Evolutionary conservation across 2,329 filamentous ascomycete genomes (phyloP).

Genomic region (Balansia obtecta): DNA sequence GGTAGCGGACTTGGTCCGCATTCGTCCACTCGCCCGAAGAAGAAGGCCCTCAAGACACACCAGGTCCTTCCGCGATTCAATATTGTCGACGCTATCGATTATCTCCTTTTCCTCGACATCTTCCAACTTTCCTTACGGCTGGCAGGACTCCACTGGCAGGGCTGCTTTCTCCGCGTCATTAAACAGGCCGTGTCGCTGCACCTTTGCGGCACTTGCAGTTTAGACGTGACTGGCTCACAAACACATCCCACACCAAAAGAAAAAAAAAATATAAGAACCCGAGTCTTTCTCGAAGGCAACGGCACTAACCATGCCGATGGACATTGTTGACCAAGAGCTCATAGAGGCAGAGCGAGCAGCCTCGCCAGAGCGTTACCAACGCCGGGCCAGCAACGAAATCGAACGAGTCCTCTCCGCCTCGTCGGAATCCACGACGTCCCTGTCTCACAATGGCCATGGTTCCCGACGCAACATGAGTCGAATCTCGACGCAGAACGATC

Average conservation of each 20-base stretch:
- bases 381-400: constrained; percentile 39
- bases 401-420: constrained; percentile 46
- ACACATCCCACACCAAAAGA: background rate
- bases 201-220: background rate
- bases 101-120: background rate
- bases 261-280: no score
- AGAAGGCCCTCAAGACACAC: background rate
- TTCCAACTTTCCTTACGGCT: background rate
- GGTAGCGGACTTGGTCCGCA: background rate
- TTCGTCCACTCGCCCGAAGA: background rate
- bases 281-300: background rate
- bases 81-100: background rate
- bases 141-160: background rate
- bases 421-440: constrained; percentile 36
- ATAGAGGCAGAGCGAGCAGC: constrained; percentile 43
- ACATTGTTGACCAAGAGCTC: constrained; percentile 43
- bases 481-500: constrained; percentile 51
- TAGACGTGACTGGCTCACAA: background rate
- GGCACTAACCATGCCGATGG: constrained; percentile 24
- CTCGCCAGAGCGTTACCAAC: constrained; percentile 25
- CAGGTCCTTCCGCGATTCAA: background rate
- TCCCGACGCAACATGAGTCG: constrained; percentile 41
- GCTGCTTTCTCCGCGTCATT: background rate
- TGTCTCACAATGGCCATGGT: constrained; percentile 23
- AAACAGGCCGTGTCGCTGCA: background rate